Evolutionary conservation across 139 green algal genomes (phyloP).

Genomic region (Microglena sp.): DNA sequence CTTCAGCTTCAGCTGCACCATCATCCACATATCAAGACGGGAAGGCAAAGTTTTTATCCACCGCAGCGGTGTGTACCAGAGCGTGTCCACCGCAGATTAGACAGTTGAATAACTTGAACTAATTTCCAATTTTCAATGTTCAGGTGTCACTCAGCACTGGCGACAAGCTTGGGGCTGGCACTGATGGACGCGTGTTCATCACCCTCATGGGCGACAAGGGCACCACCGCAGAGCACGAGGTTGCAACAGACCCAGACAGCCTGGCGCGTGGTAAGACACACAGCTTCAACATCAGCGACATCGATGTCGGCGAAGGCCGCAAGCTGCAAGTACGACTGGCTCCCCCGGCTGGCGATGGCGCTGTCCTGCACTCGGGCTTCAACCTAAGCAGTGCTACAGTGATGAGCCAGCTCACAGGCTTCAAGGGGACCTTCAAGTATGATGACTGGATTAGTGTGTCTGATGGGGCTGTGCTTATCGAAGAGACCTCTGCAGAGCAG

Average conservation of each 20-base stretch:
- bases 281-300: background rate
- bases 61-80: too few species aligned
- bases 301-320: background rate
- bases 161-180: conserved; percentile 11
- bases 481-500: background rate
- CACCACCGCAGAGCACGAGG: background rate
- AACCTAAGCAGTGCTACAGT: conserved; percentile 4
- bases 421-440: conserved; percentile 9
- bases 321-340: background rate
- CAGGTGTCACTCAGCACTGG: background rate
- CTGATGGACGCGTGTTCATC: conserved; percentile 10
- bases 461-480: background rate
- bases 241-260: background rate
- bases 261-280: background rate
- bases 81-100: too few species aligned
- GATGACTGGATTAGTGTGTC: background rate
- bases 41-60: too few species aligned
- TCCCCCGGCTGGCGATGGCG: too few species aligned
- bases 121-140: background rate
- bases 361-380: conserved; percentile 3
- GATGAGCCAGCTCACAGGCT: conserved; percentile 1
- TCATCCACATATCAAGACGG: too few species aligned
- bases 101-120: too few species aligned
- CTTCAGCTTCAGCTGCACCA: too few species aligned
- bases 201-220: conserved; percentile 5